Evolutionary conservation across 257 asterid genomes (phyloP), one percentile per base, ranked within the genome.

Genomic region (Gentiana dahurica): DNA sequence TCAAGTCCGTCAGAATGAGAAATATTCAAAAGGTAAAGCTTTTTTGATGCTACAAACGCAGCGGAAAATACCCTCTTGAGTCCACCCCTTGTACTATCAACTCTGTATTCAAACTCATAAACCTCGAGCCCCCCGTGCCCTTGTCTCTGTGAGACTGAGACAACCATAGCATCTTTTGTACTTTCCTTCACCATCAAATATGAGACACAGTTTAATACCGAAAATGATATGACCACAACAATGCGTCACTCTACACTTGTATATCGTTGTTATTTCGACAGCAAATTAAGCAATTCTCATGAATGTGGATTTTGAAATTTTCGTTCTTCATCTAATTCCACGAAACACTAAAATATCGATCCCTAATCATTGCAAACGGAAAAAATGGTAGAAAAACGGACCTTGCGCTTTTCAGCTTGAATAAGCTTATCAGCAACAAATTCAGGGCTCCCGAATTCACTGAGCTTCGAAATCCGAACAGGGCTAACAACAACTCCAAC

Each of bases 71-170:
- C 79, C 75, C 95, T 79, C 80, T 91, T 91, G 71, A 65, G 72
- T 59, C 96, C 98, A 58, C 96, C 96, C 55, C 96, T 73, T 15
- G 84, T 79, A 81, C 98, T 91, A 66, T 91, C 98, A 24, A 91
- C 60, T 73, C 65, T 83, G 79, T 91, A 91, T 65, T 91, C 98
- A 68, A 91, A 76, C 77, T 91, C 98, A 15, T 85, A 91, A 36
- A 91, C 93, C 77, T 73, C 87, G 68, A 81, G 71, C 34, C 95
- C 96, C 54, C 53, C 77, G 10, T 60, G 44, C 15, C 86, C 82
- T 3, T 57, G 52, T 75, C 98, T 83, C 76, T 87, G 90, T 0
- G 87, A 83, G 43, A 79, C 81, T n/a, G 90, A 74, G 54, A 91
- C 71, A 41, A 91, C 92, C 78, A 82, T 85, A 32, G 88, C 95